Base-by-base conservation (phyloP, 495 filamentous ascomycete genomes). In the Durotheca rogersii region DNA sequence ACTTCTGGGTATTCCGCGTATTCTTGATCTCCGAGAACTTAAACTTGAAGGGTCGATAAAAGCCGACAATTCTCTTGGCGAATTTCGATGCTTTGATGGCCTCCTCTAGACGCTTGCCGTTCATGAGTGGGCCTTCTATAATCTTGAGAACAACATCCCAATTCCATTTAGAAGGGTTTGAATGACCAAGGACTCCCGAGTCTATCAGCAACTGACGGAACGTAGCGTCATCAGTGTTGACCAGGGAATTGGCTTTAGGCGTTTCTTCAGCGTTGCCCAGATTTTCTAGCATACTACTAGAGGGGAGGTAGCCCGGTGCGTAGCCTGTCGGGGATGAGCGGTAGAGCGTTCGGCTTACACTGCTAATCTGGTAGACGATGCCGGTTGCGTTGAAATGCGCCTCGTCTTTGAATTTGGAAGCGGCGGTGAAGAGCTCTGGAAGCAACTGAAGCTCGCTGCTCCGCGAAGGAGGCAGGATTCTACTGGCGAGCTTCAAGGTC, bases 11-110 rank as follows among this genome's bases (percentile, higher is more conserved):
- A 14, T 84, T 85, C 56, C 94, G 89, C 7, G 89, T 91, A 66
- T 89, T 95, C 55, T 85, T 79, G 35, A 88, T 75, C 56, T 92
- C 85, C 1, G 88, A 86, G 57, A 96, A 98, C 41, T 90, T 86
- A 65, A 89, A 92, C 65, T 98, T 98, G 75, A 98, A 97, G 4
- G 93, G 93, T 12, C 92, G 81, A 64, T 95, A 95, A 56, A 98
- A 98, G 38, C 88, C 91, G 63, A 96, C 81, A 38, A 98, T 79
- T 1, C 94, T 80, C 68, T 97, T 96, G 57, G 95, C 83, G 63
- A 97, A 97, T 58, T 96, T 97, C 5, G 89, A 91, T 16, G 83
- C 88, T 65, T 92, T 94, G 62, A 96, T 89, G 2, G 92, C 91
- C 65, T 98, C 94, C 56, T 95, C 89, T 7, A 97, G 78, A 32